Evolutionary conservation across 1,139 yeast genomes (phyloP).

Genomic region (Taiozyma sp.): DNA sequence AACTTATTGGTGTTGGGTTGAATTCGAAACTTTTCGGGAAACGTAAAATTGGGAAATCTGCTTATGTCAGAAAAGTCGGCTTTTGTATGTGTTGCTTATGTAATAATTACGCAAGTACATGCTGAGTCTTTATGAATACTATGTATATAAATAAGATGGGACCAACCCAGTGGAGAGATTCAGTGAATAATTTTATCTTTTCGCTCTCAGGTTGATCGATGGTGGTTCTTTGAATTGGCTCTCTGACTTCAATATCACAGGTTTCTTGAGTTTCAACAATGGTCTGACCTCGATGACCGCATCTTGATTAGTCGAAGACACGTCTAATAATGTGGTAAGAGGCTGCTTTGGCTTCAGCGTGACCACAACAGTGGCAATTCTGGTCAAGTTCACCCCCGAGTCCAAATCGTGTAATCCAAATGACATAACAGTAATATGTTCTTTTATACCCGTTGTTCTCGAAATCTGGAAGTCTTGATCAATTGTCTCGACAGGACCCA

Average conservation of each 20-base stretch:
- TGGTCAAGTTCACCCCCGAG: constrained; percentile 16
- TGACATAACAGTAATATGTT: constrained; percentile 24
- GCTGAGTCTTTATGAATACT: too few relatives aligned
- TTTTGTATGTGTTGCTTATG: neutral
- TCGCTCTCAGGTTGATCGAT: constrained; percentile 25
- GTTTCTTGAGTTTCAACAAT: constrained; percentile 13
- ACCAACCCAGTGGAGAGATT: neutral
- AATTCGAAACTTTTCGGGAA: constrained; percentile 1
- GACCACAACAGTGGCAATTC: constrained; percentile 22
- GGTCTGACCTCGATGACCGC: constrained; percentile 31
- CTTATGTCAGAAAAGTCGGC: neutral
- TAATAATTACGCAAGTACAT: too few relatives aligned
- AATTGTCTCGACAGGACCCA: constrained; percentile 28
- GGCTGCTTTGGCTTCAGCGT: constrained; percentile 12
- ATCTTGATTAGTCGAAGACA: constrained; percentile 17
- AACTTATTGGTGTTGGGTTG: neutral
- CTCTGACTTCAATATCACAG: constrained; percentile 25
- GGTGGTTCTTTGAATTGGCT: constrained; percentile 15
- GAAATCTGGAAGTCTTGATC: constrained; percentile 25
- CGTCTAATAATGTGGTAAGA: constrained; percentile 13
- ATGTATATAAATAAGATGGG: neutral
- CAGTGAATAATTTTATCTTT: neutral
- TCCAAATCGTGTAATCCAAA: constrained; percentile 26
- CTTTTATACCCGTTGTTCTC: constrained; percentile 12
- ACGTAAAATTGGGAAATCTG: neutral